Evolutionary conservation across 495 filamentous ascomycete species (phyloP).

Genomic region (Tuber umbilicatum): DNA sequence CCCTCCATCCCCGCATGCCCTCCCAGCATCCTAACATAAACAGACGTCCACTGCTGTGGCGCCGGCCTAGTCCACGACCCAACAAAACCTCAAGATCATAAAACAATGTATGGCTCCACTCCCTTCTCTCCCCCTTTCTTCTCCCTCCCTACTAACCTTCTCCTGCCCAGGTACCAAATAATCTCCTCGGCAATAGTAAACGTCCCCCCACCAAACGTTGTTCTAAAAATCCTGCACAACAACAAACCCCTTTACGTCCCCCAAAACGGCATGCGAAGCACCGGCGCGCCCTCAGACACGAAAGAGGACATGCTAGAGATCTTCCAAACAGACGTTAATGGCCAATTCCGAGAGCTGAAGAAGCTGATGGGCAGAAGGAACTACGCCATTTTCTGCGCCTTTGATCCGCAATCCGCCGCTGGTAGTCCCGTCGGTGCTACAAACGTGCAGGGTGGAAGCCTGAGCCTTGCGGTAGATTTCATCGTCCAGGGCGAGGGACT

Average conservation of each 20-base stretch:
- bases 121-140: not conserved
- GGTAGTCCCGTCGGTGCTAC: conserved; percentile 47
- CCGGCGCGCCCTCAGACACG: conserved; percentile 64
- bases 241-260: conserved; percentile 87
- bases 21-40: not conserved
- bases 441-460: conserved; percentile 53
- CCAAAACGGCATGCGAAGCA: conserved; percentile 76
- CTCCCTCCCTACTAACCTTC: not conserved
- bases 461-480: conserved; percentile 91
- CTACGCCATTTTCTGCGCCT: conserved; percentile 89
- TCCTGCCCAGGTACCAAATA: conserved; percentile 62
- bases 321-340: conserved; percentile 83
- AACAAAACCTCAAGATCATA: conserved; percentile 80
- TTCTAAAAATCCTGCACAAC: conserved; percentile 86
- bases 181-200: conserved; percentile 89
- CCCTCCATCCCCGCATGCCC: conserved; percentile 21
- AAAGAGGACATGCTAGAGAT: conserved; percentile 99
- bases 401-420: conserved; percentile 70
- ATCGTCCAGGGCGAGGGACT: conserved; percentile 89
- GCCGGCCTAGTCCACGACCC: conserved; percentile 95
- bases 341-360: conserved; percentile 69
- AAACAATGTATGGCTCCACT: conserved; percentile 64
- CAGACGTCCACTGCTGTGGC: conserved; percentile 79
- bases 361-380: conserved; percentile 88
- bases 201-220: conserved; percentile 70